Base-by-base conservation (phyloP, 2,329 filamentous ascomycete species). In the Emmonsiellopsis sp. region DNA sequence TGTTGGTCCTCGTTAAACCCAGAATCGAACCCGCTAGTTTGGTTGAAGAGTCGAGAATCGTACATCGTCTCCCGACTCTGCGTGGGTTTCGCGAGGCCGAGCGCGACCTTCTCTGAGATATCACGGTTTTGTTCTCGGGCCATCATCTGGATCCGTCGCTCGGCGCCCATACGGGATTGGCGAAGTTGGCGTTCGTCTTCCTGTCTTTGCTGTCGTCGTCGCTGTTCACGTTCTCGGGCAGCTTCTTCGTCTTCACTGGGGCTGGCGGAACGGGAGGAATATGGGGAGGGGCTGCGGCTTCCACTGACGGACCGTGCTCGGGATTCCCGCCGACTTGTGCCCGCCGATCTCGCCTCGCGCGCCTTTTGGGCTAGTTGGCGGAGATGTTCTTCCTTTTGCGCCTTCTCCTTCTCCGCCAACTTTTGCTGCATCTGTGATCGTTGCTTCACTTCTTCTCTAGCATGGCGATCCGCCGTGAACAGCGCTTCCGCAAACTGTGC, bases 1-100 rank as follows among this genome's bases (percentile, higher is more conserved):
- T 85, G 84, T 65, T 98, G 93, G 69, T 98, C 93, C 70, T 98
- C 93, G 69, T 98, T 98, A 78, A 96, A 90, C 0, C 92, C 93
- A 51, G 84, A 81, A 61, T 90, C 86, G 67, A 98, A 94, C 0
- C 93, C 93, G 62, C 87, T 91, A 5, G 84, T 86, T 72, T 95
- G 89, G 72, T 97, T 96, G 73, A 98, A 98, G 33, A 98, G 74
- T 42, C 93, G 80, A 2, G 90, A 94, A 73, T 98, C 93, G 74
- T 94, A 98, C 93, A 97, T 97, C 27, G 87, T 85, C 69, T 98
- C 93, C 53, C 86, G 86, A 49, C 85, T 87, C 66, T 93, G 87
- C 3, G 93, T 96, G 2, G 93, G 93, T 70, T 97, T 98, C 5
- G 93, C 93, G 48, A 97, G 74, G 3, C 93, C 93, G 5, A 98